Conservation (phyloP, 2,329 filamentous ascomycete species). For the Cladosporium oxysporum region DNA sequence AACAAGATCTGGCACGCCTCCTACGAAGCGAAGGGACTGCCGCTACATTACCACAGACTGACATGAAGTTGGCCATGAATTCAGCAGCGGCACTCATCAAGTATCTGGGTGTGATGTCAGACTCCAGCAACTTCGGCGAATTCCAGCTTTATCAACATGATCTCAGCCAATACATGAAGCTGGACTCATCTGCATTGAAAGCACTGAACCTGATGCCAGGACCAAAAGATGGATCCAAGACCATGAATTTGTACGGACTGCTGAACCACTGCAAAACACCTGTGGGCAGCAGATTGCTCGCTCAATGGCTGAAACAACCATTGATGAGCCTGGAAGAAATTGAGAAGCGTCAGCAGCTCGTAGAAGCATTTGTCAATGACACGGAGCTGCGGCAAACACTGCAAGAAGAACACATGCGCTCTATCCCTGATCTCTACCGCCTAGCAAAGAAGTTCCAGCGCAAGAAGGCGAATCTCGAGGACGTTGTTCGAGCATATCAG, state of each 20-base stretch:
- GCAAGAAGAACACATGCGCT: constrained; percentile 92
- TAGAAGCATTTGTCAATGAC: constrained; percentile 91
- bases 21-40: constrained; percentile 82
- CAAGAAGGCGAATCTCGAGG: constrained; percentile 86
- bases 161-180: constrained; percentile 94
- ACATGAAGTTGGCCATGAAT: constrained; percentile 94
- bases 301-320: constrained; percentile 97
- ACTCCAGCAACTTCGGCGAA: constrained; percentile 93
- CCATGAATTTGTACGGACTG: constrained; percentile 92
- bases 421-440: constrained; percentile 91
- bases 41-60: constrained; percentile 79
- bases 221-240: constrained; percentile 90
- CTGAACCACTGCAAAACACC: constrained; percentile 98
- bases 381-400: constrained; percentile 92
- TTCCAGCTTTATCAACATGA: constrained; percentile 98
- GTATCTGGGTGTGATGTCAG: constrained; percentile 86
- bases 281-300: constrained; percentile 81
- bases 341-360: constrained; percentile 85
- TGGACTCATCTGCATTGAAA: constrained; percentile 90
- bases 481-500: constrained; percentile 94
- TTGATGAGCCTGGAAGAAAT: constrained; percentile 90
- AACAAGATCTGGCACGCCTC: constrained; percentile 86
- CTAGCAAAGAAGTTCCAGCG: constrained; percentile 94
- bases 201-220: constrained; percentile 97
- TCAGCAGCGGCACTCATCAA: constrained; percentile 91